Percentiles rank a stretch among this genome's conserved stretches.
Evolutionary conservation across 208 protist species (phyloP).

Genomic region (Giardia muris): DNA sequence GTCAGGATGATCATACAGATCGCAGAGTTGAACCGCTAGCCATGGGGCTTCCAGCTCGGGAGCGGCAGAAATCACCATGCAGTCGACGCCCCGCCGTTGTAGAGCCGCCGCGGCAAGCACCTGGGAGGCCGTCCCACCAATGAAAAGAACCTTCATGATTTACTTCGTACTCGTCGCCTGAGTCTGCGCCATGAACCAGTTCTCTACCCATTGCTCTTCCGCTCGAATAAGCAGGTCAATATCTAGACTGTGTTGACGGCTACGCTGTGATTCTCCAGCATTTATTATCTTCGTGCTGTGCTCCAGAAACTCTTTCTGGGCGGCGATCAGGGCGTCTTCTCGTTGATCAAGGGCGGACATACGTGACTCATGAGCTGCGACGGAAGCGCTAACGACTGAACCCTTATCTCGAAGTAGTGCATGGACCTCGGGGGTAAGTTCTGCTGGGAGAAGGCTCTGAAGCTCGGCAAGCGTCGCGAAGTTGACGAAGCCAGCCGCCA

Average conservation of each 20-base stretch:
- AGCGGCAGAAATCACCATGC: neutral
- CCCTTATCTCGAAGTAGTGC: neutral
- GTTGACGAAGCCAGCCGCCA: neutral
- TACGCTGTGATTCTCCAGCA: neutral
- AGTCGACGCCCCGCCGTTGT: neutral
- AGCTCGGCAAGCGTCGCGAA: neutral
- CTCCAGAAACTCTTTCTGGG: neutral
- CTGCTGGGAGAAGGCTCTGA: neutral
- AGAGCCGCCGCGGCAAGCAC: neutral
- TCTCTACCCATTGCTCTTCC: neutral
- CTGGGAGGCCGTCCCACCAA: neutral
- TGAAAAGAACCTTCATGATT: neutral
- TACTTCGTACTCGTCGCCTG: too few species aligned
- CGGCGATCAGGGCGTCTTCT: neutral
- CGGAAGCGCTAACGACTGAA: neutral
- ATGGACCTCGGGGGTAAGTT: neutral
- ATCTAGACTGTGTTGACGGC: neutral
- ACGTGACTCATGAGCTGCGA: neutral
- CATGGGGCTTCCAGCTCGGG: neutral
- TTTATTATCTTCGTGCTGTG: neutral
- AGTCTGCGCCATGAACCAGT: too few species aligned
- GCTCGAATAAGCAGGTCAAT: neutral
- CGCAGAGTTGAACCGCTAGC: neutral
- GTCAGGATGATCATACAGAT: neutral
- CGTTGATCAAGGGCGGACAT: neutral